Percentiles rank a stretch among this genome's conserved stretches.
Evolutionary conservation across 129 eudicot genomes (phyloP).

Genomic region (Daucus carota): DH1_v3.0 NC_030381.2:54521501-54522000

Average conservation of each 20-base stretch:
- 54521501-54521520: slow-evolving; percentile 38
- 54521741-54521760: not conserved
- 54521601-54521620: slow-evolving; percentile 37
- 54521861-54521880: slow-evolving; percentile 24
- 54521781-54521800: slow-evolving; percentile 17
- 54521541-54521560: slow-evolving; percentile 54
- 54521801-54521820: slow-evolving; percentile 43
- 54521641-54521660: slow-evolving; percentile 16
- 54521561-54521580: slow-evolving; percentile 27
- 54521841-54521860: slow-evolving; percentile 12
- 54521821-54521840: slow-evolving; percentile 26
- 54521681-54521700: not conserved
- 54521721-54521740: not conserved
- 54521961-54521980: slow-evolving; percentile 35
- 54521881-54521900: slow-evolving; percentile 32
- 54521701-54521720: no score
- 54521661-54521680: slow-evolving; percentile 33
- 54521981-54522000: slow-evolving; percentile 24
- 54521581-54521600: slow-evolving; percentile 39
- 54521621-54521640: slow-evolving; percentile 22
- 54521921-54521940: slow-evolving; percentile 30
- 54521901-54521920: slow-evolving; percentile 22
- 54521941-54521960: slow-evolving; percentile 34
- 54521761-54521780: slow-evolving; percentile 36
- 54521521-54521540: slow-evolving; percentile 66